Percentiles rank a stretch among this genome's conserved stretches.
phyloP scores from a whole-genome alignment of 345 rosid genomes.

The Populus simonii region DNA sequence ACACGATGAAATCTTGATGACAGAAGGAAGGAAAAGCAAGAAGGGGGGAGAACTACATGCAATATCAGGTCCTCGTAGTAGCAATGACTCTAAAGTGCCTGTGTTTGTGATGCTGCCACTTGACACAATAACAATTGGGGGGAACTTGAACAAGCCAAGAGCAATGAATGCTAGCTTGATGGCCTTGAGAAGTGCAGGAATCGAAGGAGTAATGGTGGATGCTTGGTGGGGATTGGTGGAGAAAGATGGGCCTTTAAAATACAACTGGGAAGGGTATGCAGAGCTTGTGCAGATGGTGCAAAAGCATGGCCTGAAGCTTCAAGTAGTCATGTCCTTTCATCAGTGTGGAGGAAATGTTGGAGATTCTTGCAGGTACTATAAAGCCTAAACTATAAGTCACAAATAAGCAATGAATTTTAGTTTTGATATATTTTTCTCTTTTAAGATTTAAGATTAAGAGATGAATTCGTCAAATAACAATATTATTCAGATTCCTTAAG shows the following conservation, averaged over 20 bases:
- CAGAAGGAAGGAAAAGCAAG: slow-evolving; percentile 27
- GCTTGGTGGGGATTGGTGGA: slow-evolving; percentile 99
- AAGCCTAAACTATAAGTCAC: not conserved
- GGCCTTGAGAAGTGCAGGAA: slow-evolving; percentile 94
- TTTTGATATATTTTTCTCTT: not conserved
- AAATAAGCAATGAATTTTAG: not conserved
- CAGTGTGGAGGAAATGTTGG: slow-evolving; percentile 99
- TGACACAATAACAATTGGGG: slow-evolving; percentile 64
- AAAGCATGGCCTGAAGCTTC: slow-evolving; percentile 81
- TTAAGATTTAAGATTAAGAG: not conserved
- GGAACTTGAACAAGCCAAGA: slow-evolving; percentile 70
- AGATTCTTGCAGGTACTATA: slow-evolving; percentile 88
- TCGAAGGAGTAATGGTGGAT: slow-evolving; percentile 96
- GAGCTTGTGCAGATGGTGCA: slow-evolving; percentile 86
- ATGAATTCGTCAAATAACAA: not conserved
- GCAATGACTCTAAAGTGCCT: slow-evolving; percentile 54
- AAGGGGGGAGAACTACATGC: slow-evolving; percentile 52
- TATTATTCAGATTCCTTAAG: not conserved
- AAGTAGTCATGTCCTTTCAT: slow-evolving; percentile 94
- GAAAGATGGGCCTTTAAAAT: slow-evolving; percentile 87
- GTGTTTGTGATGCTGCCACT: slow-evolving; percentile 93
- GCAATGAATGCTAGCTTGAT: slow-evolving; percentile 89
- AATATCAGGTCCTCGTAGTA: slow-evolving; percentile 40
- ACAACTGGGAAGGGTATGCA: slow-evolving; percentile 95
- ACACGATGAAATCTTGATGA: slow-evolving; percentile 31